Evolutionary conservation across 192 early-diverging fungal species (phyloP).

Genomic region (Linnemannia schmuckeri): DNA sequence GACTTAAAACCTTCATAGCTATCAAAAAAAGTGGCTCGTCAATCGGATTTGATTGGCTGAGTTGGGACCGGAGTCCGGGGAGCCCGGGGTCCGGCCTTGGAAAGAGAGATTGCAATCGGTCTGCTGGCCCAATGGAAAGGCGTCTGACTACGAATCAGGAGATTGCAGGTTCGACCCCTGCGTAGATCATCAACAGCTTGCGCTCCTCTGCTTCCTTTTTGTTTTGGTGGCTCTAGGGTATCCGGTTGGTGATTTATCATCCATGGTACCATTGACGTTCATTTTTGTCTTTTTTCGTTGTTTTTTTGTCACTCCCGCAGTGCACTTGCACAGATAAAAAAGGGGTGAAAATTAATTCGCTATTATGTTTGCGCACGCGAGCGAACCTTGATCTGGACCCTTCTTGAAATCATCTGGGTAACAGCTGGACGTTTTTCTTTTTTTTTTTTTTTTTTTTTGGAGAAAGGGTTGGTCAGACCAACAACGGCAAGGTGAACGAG

Average conservation of each 20-base stretch:
- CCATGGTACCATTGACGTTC: background rate
- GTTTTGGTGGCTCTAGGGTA: background rate
- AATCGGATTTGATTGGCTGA: background rate
- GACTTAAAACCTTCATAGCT: background rate
- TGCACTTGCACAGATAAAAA: too few relatives aligned
- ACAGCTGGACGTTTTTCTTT: too few relatives aligned
- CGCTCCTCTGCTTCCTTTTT: background rate
- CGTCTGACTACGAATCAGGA: conserved; percentile 46
- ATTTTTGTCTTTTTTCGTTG: background rate
- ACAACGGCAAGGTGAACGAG: too few relatives aligned
- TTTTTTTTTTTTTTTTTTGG: too few relatives aligned
- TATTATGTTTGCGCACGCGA: too few relatives aligned
- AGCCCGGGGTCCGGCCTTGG: background rate
- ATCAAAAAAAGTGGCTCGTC: background rate
- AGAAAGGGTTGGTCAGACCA: too few relatives aligned
- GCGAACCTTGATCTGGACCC: too few relatives aligned
- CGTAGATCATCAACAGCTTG: conserved; percentile 30
- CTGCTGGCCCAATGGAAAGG: conserved; percentile 42
- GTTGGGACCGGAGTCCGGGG: background rate
- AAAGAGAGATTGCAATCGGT: background rate
- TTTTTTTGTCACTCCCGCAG: too few relatives aligned
- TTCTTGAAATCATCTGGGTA: too few relatives aligned
- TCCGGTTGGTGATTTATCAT: background rate
- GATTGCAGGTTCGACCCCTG: conserved; percentile 45
- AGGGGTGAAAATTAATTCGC: too few relatives aligned